Conservation (phyloP, 768 basidiomycete species). For the Punctularia strigosozonata region DNA sequence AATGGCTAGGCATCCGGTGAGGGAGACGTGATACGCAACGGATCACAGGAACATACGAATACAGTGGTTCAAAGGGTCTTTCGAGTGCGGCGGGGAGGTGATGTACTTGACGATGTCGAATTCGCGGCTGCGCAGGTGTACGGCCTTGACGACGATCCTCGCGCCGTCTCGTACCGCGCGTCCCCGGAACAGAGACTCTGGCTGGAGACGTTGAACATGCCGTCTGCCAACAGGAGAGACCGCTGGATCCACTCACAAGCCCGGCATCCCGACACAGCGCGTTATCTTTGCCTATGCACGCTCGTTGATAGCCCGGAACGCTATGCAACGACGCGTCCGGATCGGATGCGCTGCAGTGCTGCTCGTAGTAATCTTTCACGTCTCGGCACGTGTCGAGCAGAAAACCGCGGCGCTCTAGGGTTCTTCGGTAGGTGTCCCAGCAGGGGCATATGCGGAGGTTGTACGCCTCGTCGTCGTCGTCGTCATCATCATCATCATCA, state of each 20-base stretch:
- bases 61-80: constrained; percentile 61
- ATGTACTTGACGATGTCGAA: constrained; percentile 45
- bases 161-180: constrained; percentile 35
- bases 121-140: constrained; percentile 52
- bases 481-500: constrained; percentile 22
- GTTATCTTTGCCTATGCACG: constrained; percentile 33
- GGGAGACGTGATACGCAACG: constrained; percentile 5
- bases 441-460: constrained; percentile 49
- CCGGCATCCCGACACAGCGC: constrained; percentile 63
- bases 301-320: constrained; percentile 22
- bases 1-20: constrained; percentile 34
- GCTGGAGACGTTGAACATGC: constrained; percentile 25
- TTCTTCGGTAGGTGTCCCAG: constrained; percentile 44
- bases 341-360: constrained; percentile 14
- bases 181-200: constrained; percentile 64
- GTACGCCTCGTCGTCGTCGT: constrained; percentile 18
- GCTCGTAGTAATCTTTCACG: constrained; percentile 46
- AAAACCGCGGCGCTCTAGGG: constrained; percentile 41
- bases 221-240: not conserved
- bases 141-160: constrained; percentile 58
- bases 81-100: constrained; percentile 36
- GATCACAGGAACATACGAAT: constrained; percentile 42
- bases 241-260: constrained; percentile 33
- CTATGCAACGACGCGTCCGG: constrained; percentile 5
- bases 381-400: constrained; percentile 60